Percentiles rank a stretch among this genome's conserved stretches.
phyloP scores from a whole-genome alignment of 495 filamentous ascomycete species.

The Jackrogersella multiformis region DNA sequence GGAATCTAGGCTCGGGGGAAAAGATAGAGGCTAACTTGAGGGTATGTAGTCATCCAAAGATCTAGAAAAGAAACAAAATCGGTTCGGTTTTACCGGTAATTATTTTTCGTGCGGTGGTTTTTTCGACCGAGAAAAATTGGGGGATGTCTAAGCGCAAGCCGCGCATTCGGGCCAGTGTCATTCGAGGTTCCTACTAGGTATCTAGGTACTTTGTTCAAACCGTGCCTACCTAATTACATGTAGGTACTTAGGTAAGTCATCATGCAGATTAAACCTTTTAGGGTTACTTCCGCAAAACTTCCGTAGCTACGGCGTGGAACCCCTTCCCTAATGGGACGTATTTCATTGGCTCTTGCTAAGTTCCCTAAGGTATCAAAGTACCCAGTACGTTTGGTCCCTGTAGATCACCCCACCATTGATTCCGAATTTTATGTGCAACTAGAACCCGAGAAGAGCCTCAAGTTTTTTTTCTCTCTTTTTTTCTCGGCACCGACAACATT shows the following conservation, averaged over 20 bases:
- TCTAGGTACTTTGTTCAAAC: not conserved
- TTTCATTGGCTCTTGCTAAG: slow-evolving; percentile 13
- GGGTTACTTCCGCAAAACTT: slow-evolving; percentile 17
- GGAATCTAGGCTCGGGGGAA: slow-evolving; percentile 18
- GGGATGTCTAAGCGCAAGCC: not conserved
- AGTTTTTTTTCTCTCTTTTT: not conserved
- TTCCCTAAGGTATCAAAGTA: not conserved
- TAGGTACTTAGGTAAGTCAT: not conserved
- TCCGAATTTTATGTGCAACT: not conserved
- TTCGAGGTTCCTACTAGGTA: too few relatives aligned
- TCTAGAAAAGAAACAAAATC: slow-evolving; percentile 4
- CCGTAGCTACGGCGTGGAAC: not conserved
- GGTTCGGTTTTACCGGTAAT: slow-evolving; percentile 39
- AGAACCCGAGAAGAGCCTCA: slow-evolving; percentile 3
- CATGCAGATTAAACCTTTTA: slow-evolving; percentile 14
- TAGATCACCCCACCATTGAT: slow-evolving; percentile 6
- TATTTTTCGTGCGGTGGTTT: slow-evolving; percentile 40
- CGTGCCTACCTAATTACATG: too few relatives aligned
- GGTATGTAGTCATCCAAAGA: slow-evolving; percentile 14
- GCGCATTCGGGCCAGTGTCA: not conserved
- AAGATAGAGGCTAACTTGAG: slow-evolving; percentile 37
- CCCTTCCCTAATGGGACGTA: not conserved
- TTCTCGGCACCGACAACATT: not conserved
- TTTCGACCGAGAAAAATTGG: slow-evolving; percentile 34
- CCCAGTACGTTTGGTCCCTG: slow-evolving; percentile 11